Percentiles rank a stretch among this genome's conserved stretches.
phyloP scores from a whole-genome alignment of 805 yeast species.

The Saturnispora mendoncae region DNA sequence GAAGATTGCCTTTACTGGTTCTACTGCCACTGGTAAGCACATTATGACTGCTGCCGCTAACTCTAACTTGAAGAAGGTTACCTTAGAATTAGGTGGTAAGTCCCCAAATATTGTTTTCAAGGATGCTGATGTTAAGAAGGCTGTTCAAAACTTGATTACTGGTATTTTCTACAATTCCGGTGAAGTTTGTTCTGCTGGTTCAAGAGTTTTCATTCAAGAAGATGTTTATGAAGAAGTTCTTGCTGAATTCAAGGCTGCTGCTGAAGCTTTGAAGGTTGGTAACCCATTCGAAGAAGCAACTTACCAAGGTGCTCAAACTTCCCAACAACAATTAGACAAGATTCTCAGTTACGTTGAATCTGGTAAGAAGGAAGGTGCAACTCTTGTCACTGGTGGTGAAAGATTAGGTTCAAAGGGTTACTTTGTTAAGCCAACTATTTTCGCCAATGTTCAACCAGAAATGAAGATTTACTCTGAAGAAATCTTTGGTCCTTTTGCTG shows the following conservation, averaged over 20 bases:
- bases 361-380: slow-evolving; percentile 64
- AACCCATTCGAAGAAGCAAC: slow-evolving; percentile 60
- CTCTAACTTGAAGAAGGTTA: slow-evolving; percentile 59
- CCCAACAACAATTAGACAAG: slow-evolving; percentile 59
- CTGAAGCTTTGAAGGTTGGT: slow-evolving; percentile 59
- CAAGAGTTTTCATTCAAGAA: slow-evolving; percentile 69
- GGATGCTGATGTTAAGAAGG: slow-evolving; percentile 53
- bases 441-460: slow-evolving; percentile 55
- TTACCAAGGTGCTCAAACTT: slow-evolving; percentile 74
- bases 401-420: slow-evolving; percentile 57
- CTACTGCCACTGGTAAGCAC: slow-evolving; percentile 65
- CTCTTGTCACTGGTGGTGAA: slow-evolving; percentile 62
- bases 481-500: slow-evolving; percentile 75
- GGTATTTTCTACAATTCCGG: slow-evolving; percentile 78
- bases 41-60: slow-evolving; percentile 64
- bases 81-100: slow-evolving; percentile 79
- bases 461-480: slow-evolving; percentile 64
- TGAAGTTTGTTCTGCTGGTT: slow-evolving; percentile 78
- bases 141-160: slow-evolving; percentile 41
- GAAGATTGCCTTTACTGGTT: slow-evolving; percentile 77
- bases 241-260: slow-evolving; percentile 47
- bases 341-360: slow-evolving; percentile 56
- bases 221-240: slow-evolving; percentile 58
- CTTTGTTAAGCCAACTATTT: slow-evolving; percentile 66
- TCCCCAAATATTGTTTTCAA: slow-evolving; percentile 68